phyloP scores from a whole-genome alignment of 805 yeast genomes.

The Starmerella cellae region DNA sequence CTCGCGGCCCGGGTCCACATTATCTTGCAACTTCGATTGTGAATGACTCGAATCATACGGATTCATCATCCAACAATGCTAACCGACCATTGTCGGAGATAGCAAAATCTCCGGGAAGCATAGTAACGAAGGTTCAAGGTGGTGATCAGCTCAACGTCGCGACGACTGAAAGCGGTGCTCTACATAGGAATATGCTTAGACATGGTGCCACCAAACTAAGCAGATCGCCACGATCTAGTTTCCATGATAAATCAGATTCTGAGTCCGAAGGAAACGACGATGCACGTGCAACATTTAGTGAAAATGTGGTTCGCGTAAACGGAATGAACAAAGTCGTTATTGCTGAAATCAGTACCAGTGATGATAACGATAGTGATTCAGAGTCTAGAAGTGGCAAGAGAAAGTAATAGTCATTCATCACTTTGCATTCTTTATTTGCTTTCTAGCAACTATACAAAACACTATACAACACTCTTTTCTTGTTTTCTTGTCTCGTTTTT shows the following conservation, averaged over 20 bases:
- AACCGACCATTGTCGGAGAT: background rate
- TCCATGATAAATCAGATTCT: background rate
- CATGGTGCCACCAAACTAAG: background rate
- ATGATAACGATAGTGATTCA: no score
- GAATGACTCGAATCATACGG: background rate
- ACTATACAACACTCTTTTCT: no score
- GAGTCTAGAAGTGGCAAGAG: no score
- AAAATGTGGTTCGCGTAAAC: slow-evolving; percentile 66
- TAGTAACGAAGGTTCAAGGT: slow-evolving; percentile 10
- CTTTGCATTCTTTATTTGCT: no score
- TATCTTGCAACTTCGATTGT: background rate
- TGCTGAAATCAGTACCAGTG: slow-evolving; percentile 9
- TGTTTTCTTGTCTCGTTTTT: no score
- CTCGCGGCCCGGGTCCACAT: background rate
- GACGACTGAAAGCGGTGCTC: slow-evolving; percentile 17
- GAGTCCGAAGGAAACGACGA: slow-evolving; percentile 12
- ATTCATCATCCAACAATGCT: no score
- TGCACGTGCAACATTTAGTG: slow-evolving; percentile 50
- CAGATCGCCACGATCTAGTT: background rate
- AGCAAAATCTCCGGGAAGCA: slow-evolving; percentile 12
- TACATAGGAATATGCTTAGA: slow-evolving; percentile 11
- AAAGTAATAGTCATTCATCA: no score
- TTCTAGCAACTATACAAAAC: no score
- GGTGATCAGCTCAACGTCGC: slow-evolving; percentile 4
- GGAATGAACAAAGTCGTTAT: slow-evolving; percentile 81